Percentiles rank a stretch among this genome's conserved stretches.
phyloP scores from a whole-genome alignment of 768 basidiomycete genomes.

The Suillus placidus region DNA sequence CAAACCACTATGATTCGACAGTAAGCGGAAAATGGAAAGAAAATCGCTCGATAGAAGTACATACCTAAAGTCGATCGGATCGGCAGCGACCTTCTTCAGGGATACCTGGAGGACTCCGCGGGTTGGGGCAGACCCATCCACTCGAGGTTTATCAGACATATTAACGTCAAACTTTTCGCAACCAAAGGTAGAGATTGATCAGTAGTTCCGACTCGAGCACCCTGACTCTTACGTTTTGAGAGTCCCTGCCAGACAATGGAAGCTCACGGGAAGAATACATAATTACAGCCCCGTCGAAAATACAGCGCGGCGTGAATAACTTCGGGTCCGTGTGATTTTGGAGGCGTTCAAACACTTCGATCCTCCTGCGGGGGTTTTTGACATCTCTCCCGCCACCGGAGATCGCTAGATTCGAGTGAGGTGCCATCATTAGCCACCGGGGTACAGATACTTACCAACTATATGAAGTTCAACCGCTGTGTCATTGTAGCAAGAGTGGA shows the following conservation, averaged over 20 bases:
- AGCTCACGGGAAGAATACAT: slow-evolving; percentile 41
- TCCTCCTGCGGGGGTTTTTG: slow-evolving; percentile 23
- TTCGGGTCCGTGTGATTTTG: slow-evolving; percentile 39
- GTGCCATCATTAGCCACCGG: background rate
- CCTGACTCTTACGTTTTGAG: slow-evolving; percentile 30
- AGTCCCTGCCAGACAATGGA: slow-evolving; percentile 31
- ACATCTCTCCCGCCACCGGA: background rate
- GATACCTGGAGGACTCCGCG: slow-evolving; percentile 36
- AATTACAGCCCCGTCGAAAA: slow-evolving; percentile 51
- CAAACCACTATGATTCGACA: slow-evolving; percentile 24
- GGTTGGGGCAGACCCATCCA: slow-evolving; percentile 13
- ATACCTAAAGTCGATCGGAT: slow-evolving; percentile 40
- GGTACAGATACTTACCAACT: slow-evolving; percentile 30
- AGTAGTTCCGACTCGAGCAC: background rate
- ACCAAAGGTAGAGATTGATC: background rate
- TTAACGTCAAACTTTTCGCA: slow-evolving; percentile 38
- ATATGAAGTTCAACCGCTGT: slow-evolving; percentile 8
- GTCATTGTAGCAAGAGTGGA: slow-evolving; percentile 10
- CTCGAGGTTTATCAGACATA: slow-evolving; percentile 30
- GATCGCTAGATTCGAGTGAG: slow-evolving; percentile 23
- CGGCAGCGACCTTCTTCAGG: slow-evolving; percentile 43
- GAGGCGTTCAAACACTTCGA: slow-evolving; percentile 36
- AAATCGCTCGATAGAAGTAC: slow-evolving; percentile 5
- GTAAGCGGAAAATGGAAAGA: background rate
- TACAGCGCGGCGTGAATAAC: slow-evolving; percentile 43